Conservation (phyloP, 257 asterid species). For the Rehmannia glutinosa region DNA sequence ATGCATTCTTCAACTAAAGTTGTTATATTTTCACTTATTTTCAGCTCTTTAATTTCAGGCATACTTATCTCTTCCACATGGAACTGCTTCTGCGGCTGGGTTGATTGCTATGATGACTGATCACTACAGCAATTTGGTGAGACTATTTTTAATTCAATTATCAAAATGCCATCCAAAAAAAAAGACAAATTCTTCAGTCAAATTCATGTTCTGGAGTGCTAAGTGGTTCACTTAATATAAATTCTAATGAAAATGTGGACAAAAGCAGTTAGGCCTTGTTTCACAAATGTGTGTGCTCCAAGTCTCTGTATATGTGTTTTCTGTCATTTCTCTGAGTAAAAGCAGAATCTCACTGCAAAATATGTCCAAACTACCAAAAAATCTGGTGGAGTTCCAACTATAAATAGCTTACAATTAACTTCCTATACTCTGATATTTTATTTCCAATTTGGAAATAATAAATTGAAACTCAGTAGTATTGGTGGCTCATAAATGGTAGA, state of each 20-base stretch:
- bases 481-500: slow-evolving; percentile 1
- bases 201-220: slow-evolving; percentile 5
- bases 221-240: background rate
- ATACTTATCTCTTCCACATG: slow-evolving; percentile 94
- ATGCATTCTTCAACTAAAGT: slow-evolving; percentile 4
- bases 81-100: slow-evolving; percentile 90
- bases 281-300: background rate
- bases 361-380: background rate
- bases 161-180: slow-evolving; percentile 9
- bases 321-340: slow-evolving; percentile 3
- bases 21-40: slow-evolving; percentile 3
- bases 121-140: slow-evolving; percentile 89
- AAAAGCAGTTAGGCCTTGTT: background rate
- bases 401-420: background rate
- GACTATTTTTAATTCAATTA: slow-evolving; percentile 20
- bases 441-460: background rate
- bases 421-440: background rate
- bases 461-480: background rate
- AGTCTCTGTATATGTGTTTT: background rate
- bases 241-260: slow-evolving; percentile 4
- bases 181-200: background rate
- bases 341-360: background rate
- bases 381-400: background rate
- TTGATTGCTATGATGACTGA: slow-evolving; percentile 97
- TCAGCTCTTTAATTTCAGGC: slow-evolving; percentile 56